These are phyloP conservation scores for Fusarium neocosmosporiellum DNA, from an alignment of 2,329 filamentous ascomycete species.

Conservation along the genomic window DNA sequence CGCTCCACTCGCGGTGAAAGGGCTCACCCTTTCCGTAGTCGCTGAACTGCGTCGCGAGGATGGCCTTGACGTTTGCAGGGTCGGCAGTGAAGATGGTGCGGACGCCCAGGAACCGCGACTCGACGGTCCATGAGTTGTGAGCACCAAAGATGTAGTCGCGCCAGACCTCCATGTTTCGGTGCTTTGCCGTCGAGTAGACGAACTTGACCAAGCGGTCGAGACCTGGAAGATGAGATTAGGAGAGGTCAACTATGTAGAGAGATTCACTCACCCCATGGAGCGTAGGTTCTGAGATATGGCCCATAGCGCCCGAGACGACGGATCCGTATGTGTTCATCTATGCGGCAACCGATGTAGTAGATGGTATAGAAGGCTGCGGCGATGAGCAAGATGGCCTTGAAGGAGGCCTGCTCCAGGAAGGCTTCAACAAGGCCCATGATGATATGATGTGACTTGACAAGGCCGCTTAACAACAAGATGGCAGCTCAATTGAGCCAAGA, in stretches of 20 bases:
- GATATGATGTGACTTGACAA: neutral
- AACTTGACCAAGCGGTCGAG: constrained; percentile 72
- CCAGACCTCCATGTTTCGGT: constrained; percentile 74
- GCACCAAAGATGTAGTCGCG: constrained; percentile 57
- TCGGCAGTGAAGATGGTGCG: constrained; percentile 83
- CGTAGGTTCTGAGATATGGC: constrained; percentile 47
- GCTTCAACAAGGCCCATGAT: constrained; percentile 64
- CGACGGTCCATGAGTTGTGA: constrained; percentile 65
- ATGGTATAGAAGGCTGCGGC: constrained; percentile 52
- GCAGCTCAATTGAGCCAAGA: neutral
- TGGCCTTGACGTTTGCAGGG: constrained; percentile 90
- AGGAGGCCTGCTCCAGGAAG: constrained; percentile 57
- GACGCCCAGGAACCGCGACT: constrained; percentile 64
- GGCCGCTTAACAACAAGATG: neutral
- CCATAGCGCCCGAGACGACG: constrained; percentile 58
- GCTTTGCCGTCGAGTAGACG: constrained; percentile 61
- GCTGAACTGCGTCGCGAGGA: constrained; percentile 85
- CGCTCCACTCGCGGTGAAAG: constrained; percentile 81
- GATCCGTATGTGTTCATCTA: constrained; percentile 58
- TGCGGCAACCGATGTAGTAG: constrained; percentile 50
- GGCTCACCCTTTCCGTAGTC: constrained; percentile 85
- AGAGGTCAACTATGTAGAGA: neutral
- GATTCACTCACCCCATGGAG: constrained; percentile 59
- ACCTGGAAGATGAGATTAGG: constrained; percentile 51
- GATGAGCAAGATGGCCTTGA: constrained; percentile 52